phyloP scores from a whole-genome alignment of 768 basidiomycete genomes.

The Boletus fagicola region DNA sequence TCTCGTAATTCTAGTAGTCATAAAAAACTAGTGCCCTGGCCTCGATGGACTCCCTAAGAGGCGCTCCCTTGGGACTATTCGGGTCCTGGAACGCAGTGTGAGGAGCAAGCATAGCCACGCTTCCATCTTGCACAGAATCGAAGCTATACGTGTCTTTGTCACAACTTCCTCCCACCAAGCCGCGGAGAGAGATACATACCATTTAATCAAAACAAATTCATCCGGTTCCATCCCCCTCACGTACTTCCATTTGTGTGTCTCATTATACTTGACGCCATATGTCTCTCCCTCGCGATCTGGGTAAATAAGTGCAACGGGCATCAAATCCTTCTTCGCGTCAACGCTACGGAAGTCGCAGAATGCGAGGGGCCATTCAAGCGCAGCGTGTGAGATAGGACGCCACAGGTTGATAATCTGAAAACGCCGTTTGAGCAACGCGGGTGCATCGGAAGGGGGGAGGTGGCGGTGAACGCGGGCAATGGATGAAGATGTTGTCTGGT shows the following conservation, averaged over 20 bases:
- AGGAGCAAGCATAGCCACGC: constrained; percentile 32
- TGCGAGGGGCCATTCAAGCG: constrained; percentile 49
- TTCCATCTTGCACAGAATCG: constrained; percentile 36
- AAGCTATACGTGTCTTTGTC: constrained; percentile 21
- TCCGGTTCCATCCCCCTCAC: constrained; percentile 42
- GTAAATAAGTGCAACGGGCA: constrained; percentile 39
- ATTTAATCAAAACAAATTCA: constrained; percentile 50
- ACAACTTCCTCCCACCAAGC: not conserved
- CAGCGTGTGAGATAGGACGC: constrained; percentile 47
- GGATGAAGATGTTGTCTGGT: constrained; percentile 43
- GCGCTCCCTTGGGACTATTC: constrained; percentile 30
- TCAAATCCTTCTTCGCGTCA: constrained; percentile 37
- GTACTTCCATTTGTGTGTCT: constrained; percentile 46
- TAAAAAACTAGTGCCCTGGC: constrained; percentile 38
- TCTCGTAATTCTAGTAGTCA: constrained; percentile 13
- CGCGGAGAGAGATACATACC: constrained; percentile 29
- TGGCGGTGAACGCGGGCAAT: constrained; percentile 43
- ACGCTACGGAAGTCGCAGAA: constrained; percentile 48
- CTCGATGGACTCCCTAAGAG: constrained; percentile 36
- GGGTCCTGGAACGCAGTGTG: constrained; percentile 38
- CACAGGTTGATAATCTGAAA: constrained; percentile 57
- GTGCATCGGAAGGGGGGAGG: constrained; percentile 40
- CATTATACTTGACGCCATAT: constrained; percentile 38
- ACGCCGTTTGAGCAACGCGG: constrained; percentile 39
- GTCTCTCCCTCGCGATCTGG: constrained; percentile 46